phyloP scores from a whole-genome alignment of 805 yeast genomes.

The Ogataea nakhonphanomensis region DNA sequence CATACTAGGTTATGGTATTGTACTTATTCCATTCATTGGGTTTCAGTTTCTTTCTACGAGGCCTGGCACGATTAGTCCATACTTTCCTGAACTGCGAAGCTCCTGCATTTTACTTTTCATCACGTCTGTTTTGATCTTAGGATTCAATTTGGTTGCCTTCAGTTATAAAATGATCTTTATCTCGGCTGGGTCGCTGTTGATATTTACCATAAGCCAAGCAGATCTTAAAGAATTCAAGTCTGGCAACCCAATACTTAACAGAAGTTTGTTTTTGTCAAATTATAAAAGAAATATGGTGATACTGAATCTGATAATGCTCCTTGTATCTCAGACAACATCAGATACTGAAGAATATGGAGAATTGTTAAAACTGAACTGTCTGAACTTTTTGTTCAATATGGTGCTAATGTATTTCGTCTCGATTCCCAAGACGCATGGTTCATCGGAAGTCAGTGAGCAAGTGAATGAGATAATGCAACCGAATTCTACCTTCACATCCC shows the following conservation, averaged over 20 bases:
- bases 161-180: slow-evolving; percentile 31
- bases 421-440: slow-evolving; percentile 11
- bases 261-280: slow-evolving; percentile 20
- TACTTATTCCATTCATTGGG: slow-evolving; percentile 20
- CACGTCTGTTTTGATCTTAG: slow-evolving; percentile 12
- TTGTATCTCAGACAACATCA: slow-evolving; percentile 14
- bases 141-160: slow-evolving; percentile 16
- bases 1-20: slow-evolving; percentile 18
- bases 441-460: background rate
- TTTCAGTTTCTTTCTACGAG: slow-evolving; percentile 16
- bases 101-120: slow-evolving; percentile 11
- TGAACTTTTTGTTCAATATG: slow-evolving; percentile 14
- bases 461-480: slow-evolving; percentile 5
- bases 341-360: slow-evolving; percentile 3
- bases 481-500: slow-evolving; percentile 18
- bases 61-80: too few species aligned
- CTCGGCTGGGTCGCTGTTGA: slow-evolving; percentile 29
- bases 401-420: slow-evolving; percentile 12
- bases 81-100: slow-evolving; percentile 4
- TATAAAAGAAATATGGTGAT: slow-evolving; percentile 25
- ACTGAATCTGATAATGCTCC: slow-evolving; percentile 16
- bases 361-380: slow-evolving; percentile 7
- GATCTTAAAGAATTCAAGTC: slow-evolving; percentile 20
- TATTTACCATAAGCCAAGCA: slow-evolving; percentile 30
- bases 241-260: slow-evolving; percentile 21